Base-by-base conservation (phyloP, 371 early-diverging fungal genomes). In the Umbelopsis sp. region DNA sequence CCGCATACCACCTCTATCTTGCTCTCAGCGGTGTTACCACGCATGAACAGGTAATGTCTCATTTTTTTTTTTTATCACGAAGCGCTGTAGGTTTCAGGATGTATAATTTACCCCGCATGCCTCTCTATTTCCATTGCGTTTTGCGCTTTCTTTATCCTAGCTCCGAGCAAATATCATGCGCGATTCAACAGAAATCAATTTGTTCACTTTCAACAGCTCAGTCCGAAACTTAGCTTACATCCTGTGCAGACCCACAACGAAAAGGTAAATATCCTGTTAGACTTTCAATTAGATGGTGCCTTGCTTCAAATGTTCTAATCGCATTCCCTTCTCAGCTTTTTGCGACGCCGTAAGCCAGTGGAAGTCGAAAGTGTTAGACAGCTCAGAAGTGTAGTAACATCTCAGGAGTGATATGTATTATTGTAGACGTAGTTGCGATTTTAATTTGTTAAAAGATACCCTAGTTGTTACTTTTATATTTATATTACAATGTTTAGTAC, bases 11-110 rank as follows among this genome's bases (percentile, higher is more conserved):
- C 70, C 87, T 87, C 48, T 88, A 86, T 74, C 75, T 96, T 10
- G 81, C 88, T 4, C 75, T 86, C 20, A 80, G 82, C 41, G 93
- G 93, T 66, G 74, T 94, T 14, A 95, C 95, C 1, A 97, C 97
- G 0, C 94, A 96, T 74, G 97, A 97, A 74, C 90, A 94, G 78
- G 87, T 94, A 73, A 71, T 72, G 7, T 68, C 3, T 22, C 22
- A 22, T 22, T 22, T 22, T 22, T 22, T 22, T 22, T 12, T 41
- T 53, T n/a, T 18, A 44, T 20, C 9, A 29, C 18, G 41, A 14
- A 1, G 22, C 18, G 7, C 35, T 48, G 44, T 63, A 32, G 18
- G 50, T 32, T 24, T 65, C 41, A 25, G 22, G 65, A 32, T 16
- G 18, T 48, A 53, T 50, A 22, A 68, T 25, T 76, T 44, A 65